These are phyloP conservation scores for Neopestalotiopsis rosae DNA, from an alignment of 2,329 filamentous ascomycete species.

Conservation along the genomic window DNA sequence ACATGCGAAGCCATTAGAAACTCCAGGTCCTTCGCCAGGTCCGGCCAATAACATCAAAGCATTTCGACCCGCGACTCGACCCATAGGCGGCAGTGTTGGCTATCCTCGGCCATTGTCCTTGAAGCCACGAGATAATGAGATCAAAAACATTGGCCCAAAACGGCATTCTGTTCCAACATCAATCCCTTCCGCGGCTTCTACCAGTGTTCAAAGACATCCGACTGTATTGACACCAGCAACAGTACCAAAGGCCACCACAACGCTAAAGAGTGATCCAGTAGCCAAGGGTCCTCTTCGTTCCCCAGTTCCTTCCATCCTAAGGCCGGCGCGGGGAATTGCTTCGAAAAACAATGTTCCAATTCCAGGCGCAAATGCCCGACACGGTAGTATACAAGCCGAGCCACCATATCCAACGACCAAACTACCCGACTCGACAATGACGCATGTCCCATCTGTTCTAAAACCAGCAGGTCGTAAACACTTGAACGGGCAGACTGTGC, in stretches of 20 bases:
- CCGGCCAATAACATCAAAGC: background rate
- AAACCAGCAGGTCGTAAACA: constrained; percentile 16
- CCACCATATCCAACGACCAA: background rate
- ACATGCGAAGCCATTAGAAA: constrained; percentile 2
- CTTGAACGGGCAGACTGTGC: background rate
- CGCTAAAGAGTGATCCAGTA: background rate
- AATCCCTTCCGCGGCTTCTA: constrained; percentile 10
- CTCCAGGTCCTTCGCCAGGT: background rate
- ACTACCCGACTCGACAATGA: background rate
- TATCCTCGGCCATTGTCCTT: constrained; percentile 22
- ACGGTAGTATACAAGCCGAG: background rate
- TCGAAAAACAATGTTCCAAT: constrained; percentile 20
- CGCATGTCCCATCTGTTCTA: constrained; percentile 17
- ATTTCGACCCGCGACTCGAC: background rate
- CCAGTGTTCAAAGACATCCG: constrained; percentile 20
- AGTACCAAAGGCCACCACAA: constrained; percentile 19
- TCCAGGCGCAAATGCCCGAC: constrained; percentile 5
- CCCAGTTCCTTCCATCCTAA: constrained; percentile 9
- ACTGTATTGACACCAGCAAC: constrained; percentile 25
- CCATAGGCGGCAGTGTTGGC: constrained; percentile 20
- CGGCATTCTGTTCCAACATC: constrained; percentile 25
- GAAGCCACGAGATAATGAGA: constrained; percentile 31
- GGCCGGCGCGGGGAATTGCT: constrained; percentile 12
- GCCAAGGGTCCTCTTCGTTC: background rate
- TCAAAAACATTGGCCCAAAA: constrained; percentile 25